Conservation (phyloP, 2,329 filamentous ascomycete genomes). For the Coniella vitis region DNA sequence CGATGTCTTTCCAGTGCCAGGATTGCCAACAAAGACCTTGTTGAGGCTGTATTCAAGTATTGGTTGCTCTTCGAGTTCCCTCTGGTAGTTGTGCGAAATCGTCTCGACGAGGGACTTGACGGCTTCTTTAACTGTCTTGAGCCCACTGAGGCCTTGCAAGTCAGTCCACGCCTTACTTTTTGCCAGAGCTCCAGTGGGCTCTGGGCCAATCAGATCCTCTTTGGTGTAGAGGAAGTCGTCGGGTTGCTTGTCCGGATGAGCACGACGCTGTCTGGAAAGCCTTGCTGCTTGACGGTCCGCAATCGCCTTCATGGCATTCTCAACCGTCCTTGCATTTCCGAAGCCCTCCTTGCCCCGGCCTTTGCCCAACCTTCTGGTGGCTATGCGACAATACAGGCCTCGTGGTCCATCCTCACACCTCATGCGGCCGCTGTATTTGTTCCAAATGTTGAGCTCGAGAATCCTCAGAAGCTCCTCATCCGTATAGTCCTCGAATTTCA, state of each 20-base stretch:
- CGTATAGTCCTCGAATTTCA: constrained; percentile 64
- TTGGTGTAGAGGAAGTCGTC: constrained; percentile 56
- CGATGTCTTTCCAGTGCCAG: constrained; percentile 71
- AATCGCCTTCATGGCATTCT: constrained; percentile 53
- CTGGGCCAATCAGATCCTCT: constrained; percentile 66
- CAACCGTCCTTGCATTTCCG: constrained; percentile 63
- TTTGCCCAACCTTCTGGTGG: constrained; percentile 52
- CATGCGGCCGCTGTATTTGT: constrained; percentile 50
- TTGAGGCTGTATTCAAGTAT: constrained; percentile 58
- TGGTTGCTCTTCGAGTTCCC: constrained; percentile 57
- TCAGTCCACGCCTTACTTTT: constrained; percentile 49
- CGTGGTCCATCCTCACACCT: constrained; percentile 48
- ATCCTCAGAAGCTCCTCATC: constrained; percentile 60
- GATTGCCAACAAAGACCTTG: constrained; percentile 61
- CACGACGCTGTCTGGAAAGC: constrained; percentile 39
- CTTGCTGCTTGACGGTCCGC: constrained; percentile 52
- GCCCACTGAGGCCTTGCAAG: constrained; percentile 52
- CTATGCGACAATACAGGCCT: constrained; percentile 60
- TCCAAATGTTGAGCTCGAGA: constrained; percentile 45
- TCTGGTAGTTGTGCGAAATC: constrained; percentile 56
- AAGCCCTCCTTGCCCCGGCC: constrained; percentile 61
- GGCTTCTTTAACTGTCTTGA: constrained; percentile 55
- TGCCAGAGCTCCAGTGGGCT: constrained; percentile 47
- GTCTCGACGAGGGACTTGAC: constrained; percentile 53
- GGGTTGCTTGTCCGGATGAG: constrained; percentile 28